phyloP scores from a whole-genome alignment of 805 yeast genomes.

The Cephaloascus fragrans region DNA sequence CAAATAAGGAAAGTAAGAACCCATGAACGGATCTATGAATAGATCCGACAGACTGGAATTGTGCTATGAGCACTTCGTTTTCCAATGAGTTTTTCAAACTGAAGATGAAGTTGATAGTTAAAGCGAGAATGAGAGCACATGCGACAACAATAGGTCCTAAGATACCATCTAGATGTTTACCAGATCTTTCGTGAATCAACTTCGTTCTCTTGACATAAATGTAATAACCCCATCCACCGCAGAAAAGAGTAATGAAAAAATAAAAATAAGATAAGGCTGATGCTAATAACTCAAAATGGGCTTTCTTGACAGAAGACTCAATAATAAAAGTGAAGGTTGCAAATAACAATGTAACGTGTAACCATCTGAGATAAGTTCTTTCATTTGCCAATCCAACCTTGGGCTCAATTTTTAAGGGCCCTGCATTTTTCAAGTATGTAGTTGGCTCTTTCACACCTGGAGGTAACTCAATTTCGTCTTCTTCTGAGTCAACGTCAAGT shows the following conservation, averaged over 20 bases:
- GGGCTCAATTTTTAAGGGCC: constrained; percentile 91
- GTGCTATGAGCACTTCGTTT: constrained; percentile 10
- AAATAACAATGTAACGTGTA: constrained; percentile 77
- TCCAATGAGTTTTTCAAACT: constrained; percentile 31
- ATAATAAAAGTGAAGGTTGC: constrained; percentile 80
- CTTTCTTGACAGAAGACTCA: constrained; percentile 60
- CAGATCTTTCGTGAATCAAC: constrained; percentile 72
- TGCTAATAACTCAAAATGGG: constrained; percentile 59
- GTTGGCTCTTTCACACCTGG: constrained; percentile 84
- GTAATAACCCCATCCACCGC: constrained; percentile 84
- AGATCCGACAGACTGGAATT: constrained; percentile 20
- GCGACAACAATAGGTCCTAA: constrained; percentile 83
- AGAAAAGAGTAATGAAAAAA: constrained; percentile 72
- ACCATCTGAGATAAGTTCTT: constrained; percentile 94
- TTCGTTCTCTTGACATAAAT: constrained; percentile 63
- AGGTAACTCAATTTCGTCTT: constrained; percentile 78
- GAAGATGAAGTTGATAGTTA: constrained; percentile 62
- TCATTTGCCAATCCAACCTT: constrained; percentile 98
- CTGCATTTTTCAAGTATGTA: constrained; percentile 72
- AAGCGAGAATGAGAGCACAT: constrained; percentile 52
- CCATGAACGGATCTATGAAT: constrained; percentile 24
- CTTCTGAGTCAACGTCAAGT: constrained; percentile 73
- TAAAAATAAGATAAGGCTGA: constrained; percentile 65
- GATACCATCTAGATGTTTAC: constrained; percentile 81
- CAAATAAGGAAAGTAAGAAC: constrained; percentile 9